Percentiles rank a stretch among this genome's conserved stretches.
phyloP scores from a whole-genome alignment of 2,329 filamentous ascomycete genomes.

The Ascosphaera aggregata region DNA sequence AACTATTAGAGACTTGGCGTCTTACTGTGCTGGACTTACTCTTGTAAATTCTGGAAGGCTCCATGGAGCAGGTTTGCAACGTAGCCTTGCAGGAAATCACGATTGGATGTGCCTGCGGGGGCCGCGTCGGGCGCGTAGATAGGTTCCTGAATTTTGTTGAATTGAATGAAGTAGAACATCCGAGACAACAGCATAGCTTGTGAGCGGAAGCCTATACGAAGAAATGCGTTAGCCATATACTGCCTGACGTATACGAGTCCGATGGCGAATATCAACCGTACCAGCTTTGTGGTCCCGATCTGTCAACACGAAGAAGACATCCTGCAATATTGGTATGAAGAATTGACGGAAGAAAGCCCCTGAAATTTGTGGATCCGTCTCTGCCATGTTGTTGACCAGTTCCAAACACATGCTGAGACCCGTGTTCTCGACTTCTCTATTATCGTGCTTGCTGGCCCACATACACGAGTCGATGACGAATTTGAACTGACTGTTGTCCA shows the following conservation, averaged over 20 bases:
- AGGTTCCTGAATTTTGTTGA: slow-evolving; percentile 74
- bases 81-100: slow-evolving; percentile 74
- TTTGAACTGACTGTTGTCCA: slow-evolving; percentile 94
- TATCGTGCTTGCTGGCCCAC: slow-evolving; percentile 99
- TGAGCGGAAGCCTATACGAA: slow-evolving; percentile 55
- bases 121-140: slow-evolving; percentile 76
- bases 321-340: slow-evolving; percentile 84
- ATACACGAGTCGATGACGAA: slow-evolving; percentile 98
- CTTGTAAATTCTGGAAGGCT: slow-evolving; percentile 80
- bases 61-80: slow-evolving; percentile 64
- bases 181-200: slow-evolving; percentile 83
- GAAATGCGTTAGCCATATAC: too few species aligned
- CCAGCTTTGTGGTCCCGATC: slow-evolving; percentile 95
- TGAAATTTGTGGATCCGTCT: slow-evolving; percentile 64
- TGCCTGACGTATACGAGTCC: background rate
- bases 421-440: slow-evolving; percentile 88
- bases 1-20: background rate
- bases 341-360: slow-evolving; percentile 97
- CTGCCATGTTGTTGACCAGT: slow-evolving; percentile 90
- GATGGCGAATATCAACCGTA: slow-evolving; percentile 9
- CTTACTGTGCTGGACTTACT: slow-evolving; percentile 31
- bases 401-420: slow-evolving; percentile 97
- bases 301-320: slow-evolving; percentile 94
- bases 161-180: slow-evolving; percentile 88
- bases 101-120: slow-evolving; percentile 60